Evolutionary conservation across 2,329 filamentous ascomycete species (phyloP).

Genomic region (Aureobasidium melanogenum): DNA sequence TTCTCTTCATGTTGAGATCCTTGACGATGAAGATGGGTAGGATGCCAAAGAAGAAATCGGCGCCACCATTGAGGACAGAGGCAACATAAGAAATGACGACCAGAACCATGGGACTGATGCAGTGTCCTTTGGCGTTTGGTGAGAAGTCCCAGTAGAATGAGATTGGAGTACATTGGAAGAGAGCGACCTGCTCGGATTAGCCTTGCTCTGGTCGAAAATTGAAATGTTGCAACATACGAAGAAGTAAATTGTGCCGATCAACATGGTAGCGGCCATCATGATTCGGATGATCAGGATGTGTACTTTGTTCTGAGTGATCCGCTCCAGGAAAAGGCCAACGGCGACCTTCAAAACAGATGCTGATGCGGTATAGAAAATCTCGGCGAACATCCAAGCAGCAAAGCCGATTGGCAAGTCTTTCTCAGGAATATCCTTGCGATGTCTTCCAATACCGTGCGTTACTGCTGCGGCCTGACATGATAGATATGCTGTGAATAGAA

Average conservation of each 20-base stretch:
- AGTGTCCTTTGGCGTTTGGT: conserved; percentile 19
- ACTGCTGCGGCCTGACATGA: conserved; percentile 25
- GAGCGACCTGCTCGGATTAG: conserved; percentile 18
- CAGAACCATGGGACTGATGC: conserved; percentile 10
- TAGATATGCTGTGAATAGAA: conserved; percentile 27
- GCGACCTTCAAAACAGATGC: conserved; percentile 40
- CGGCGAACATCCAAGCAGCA: conserved; percentile 41
- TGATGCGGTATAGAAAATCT: conserved; percentile 40
- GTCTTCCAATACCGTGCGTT: conserved; percentile 25
- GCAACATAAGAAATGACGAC: conserved; percentile 13
- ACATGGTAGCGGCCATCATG: conserved; percentile 33
- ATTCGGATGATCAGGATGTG: conserved; percentile 35
- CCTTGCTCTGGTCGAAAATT: not conserved
- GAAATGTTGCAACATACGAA: conserved; percentile 26
- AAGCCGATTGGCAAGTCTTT: not conserved
- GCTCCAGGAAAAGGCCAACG: conserved; percentile 42
- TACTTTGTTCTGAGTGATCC: conserved; percentile 34
- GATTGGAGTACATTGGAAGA: conserved; percentile 42
- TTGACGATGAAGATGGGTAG: conserved; percentile 29
- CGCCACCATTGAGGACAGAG: conserved; percentile 25
- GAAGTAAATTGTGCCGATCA: conserved; percentile 38
- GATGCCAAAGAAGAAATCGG: conserved; percentile 28
- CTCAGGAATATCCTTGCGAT: conserved; percentile 21
- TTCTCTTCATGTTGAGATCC: conserved; percentile 28
- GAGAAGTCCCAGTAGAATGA: conserved; percentile 37